phyloP scores from a whole-genome alignment of 2,329 filamentous ascomycete species.

The Arachnomyces sp. region DNA sequence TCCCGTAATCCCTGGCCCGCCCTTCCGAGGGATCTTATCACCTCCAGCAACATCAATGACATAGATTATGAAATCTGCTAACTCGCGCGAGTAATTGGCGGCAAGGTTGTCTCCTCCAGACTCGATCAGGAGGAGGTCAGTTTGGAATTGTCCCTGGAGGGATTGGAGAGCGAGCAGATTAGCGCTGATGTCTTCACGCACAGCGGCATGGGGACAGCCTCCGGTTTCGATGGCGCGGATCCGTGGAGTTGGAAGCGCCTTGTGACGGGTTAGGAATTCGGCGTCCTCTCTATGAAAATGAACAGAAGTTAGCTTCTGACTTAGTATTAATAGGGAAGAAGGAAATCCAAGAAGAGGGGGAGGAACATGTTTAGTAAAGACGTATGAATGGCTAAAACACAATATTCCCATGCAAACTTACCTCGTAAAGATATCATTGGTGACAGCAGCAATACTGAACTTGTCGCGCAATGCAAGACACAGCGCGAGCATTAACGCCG shows the following conservation, averaged over 20 bases:
- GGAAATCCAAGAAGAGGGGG: neutral
- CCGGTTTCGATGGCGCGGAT: constrained; percentile 97
- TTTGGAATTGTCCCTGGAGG: constrained; percentile 69
- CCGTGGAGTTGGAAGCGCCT: constrained; percentile 70
- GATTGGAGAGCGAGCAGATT: constrained; percentile 91
- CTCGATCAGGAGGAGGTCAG: constrained; percentile 88
- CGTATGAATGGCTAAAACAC: too few relatives aligned
- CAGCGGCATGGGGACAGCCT: constrained; percentile 92
- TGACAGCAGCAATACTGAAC: constrained; percentile 88
- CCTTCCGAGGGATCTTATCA: constrained; percentile 94
- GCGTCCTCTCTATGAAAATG: constrained; percentile 65
- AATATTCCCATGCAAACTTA: constrained; percentile 16
- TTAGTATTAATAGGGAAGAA: too few relatives aligned
- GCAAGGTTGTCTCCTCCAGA: constrained; percentile 93
- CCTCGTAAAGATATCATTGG: constrained; percentile 97
- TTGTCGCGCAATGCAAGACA: constrained; percentile 72
- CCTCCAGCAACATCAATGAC: constrained; percentile 96
- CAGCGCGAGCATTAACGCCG: constrained; percentile 89
- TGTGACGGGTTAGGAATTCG: constrained; percentile 86
- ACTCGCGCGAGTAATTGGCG: constrained; percentile 89
- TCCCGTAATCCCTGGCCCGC: constrained; percentile 93
- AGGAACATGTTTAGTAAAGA: neutral
- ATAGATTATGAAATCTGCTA: constrained; percentile 97
- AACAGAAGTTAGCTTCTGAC: constrained; percentile 10
- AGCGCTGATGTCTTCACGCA: constrained; percentile 90